These are phyloP conservation scores for Verticillium albo-atrum DNA, from an alignment of 2,329 filamentous ascomycete species.

Conservation along the genomic window DNA sequence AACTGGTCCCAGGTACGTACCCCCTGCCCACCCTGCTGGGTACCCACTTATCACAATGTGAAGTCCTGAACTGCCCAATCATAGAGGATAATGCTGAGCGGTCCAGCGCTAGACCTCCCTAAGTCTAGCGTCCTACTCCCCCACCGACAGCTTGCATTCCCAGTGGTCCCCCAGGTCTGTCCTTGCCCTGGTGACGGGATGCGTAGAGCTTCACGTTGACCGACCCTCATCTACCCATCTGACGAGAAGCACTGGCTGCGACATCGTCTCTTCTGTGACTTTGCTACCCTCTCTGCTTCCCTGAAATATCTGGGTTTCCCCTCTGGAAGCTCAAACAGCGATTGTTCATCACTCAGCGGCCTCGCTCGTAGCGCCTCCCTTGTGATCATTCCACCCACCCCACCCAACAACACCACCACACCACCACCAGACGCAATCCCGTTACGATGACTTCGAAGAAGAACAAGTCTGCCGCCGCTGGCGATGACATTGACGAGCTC, in stretches of 20 bases:
- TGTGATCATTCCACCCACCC: neutral
- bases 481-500: slow-evolving; percentile 62
- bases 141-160: neutral
- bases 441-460: slow-evolving; percentile 56
- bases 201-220: neutral
- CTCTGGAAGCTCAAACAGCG: neutral
- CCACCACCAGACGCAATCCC: neutral
- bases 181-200: neutral
- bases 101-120: neutral
- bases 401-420: slow-evolving; percentile 2
- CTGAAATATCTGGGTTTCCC: neutral
- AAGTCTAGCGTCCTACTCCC: neutral
- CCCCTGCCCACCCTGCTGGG: neutral
- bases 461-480: slow-evolving; percentile 48
- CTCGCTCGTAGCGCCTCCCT: neutral
- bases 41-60: neutral
- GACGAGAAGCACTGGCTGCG: neutral
- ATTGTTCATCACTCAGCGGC: neutral
- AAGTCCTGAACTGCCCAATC: no score
- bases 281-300: neutral
- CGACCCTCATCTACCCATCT: neutral
- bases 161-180: neutral
- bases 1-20: neutral
- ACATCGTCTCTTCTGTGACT: neutral
- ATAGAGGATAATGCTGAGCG: no score